These are phyloP conservation scores for Candida patagonica DNA, from an alignment of 805 yeast genomes.

Conservation along the genomic window DNA sequence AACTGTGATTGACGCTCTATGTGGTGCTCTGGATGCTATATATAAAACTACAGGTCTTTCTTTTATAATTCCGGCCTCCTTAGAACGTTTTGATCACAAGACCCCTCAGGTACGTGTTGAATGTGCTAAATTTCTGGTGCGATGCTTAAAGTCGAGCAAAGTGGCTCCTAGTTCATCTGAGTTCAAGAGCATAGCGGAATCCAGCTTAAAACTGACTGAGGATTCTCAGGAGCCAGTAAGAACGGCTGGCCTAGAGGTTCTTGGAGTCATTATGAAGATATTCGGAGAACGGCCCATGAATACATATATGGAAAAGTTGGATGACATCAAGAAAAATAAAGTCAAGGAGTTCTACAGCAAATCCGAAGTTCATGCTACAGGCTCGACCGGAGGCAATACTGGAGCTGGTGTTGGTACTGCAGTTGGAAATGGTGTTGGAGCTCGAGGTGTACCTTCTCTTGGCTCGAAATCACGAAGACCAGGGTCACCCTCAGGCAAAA, in stretches of 20 bases:
- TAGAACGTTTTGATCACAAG: constrained; percentile 58
- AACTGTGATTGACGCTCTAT: constrained; percentile 64
- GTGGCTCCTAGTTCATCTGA: constrained; percentile 44
- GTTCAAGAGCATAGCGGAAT: constrained; percentile 46
- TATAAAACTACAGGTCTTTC: constrained; percentile 41
- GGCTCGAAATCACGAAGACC: constrained; percentile 8
- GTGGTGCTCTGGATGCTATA: constrained; percentile 54
- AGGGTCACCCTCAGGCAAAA: not conserved
- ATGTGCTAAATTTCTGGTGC: constrained; percentile 51
- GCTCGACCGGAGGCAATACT: constrained; percentile 20
- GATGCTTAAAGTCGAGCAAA: constrained; percentile 48
- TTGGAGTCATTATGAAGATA: constrained; percentile 79
- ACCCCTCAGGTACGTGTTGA: constrained; percentile 78
- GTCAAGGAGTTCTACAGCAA: constrained; percentile 49
- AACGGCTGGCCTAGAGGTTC: constrained; percentile 61
- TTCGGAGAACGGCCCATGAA: constrained; percentile 63
- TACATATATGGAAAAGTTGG: constrained; percentile 56
- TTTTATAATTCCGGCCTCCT: constrained; percentile 50
- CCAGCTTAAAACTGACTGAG: constrained; percentile 52
- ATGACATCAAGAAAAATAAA: constrained; percentile 63
- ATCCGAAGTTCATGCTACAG: constrained; percentile 45
- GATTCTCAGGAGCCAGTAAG: constrained; percentile 85
- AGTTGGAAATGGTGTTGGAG: too few relatives aligned
- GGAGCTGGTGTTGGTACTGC: constrained; percentile 10
- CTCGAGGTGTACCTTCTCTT: too few relatives aligned